phyloP scores from a whole-genome alignment of 441 rosid species.

The Daphne laureola region DNA sequence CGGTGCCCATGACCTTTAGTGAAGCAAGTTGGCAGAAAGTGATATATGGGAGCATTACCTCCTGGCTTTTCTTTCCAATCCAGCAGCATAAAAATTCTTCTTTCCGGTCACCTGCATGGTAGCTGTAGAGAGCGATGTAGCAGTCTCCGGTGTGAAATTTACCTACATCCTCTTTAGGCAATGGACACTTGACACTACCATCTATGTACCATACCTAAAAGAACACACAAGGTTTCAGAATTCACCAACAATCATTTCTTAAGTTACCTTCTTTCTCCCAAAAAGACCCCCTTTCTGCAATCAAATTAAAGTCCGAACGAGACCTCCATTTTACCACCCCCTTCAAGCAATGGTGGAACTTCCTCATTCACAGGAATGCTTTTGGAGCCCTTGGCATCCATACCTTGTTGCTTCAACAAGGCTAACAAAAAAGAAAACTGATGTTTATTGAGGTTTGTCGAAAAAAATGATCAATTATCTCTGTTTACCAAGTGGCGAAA shows the following conservation, averaged over 20 bases:
- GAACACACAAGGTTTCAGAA: neutral
- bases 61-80: conserved; percentile 83
- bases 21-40: no score
- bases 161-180: conserved; percentile 83
- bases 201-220: conserved; percentile 83
- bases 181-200: conserved; percentile 75
- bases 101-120: conserved; percentile 92
- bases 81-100: conserved; percentile 91
- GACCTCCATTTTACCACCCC: conserved; percentile 98
- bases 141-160: conserved; percentile 97
- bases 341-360: conserved; percentile 95
- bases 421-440: conserved; percentile 39
- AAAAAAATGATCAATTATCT: conserved; percentile 10
- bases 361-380: conserved; percentile 77
- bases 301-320: conserved; percentile 16
- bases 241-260: no score
- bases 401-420: conserved; percentile 97
- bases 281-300: conserved; percentile 13
- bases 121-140: conserved; percentile 83
- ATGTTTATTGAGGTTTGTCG: conserved; percentile 19
- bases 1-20: neutral
- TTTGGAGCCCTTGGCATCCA: conserved; percentile 80
- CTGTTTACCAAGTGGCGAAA: conserved; percentile 13
- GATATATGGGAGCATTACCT: conserved; percentile 39
- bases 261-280: no score